Percentiles rank a stretch among this genome's conserved stretches.
Conservation (phyloP, 805 yeast species). For the Wickerhamiella azymoides region DNA sequence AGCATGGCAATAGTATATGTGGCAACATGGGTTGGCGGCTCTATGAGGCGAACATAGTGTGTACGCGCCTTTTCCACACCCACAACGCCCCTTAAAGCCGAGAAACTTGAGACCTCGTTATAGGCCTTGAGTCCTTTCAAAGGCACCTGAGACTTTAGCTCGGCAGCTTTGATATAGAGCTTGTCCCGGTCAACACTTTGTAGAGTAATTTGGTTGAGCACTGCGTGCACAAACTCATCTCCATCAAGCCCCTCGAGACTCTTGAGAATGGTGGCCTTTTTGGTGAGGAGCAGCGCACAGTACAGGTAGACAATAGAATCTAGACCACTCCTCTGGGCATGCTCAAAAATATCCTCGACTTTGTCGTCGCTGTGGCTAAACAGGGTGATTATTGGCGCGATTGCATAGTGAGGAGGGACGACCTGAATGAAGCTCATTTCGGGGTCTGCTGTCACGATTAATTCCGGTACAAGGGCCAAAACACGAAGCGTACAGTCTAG, state of each 20-base stretch:
- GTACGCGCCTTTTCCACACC: not conserved
- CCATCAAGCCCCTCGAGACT: conserved; percentile 23
- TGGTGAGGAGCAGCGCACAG: conserved; percentile 29
- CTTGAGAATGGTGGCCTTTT: conserved; percentile 24
- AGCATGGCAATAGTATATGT: not conserved
- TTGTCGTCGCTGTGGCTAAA: conserved; percentile 56
- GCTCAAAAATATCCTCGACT: conserved; percentile 43
- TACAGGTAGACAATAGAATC: conserved; percentile 46
- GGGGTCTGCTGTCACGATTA: conserved; percentile 39
- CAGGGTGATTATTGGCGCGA: conserved; percentile 65
- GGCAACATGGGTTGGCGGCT: not conserved
- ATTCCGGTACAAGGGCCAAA: conserved; percentile 48
- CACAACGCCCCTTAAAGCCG: conserved; percentile 21
- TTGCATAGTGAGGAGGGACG: conserved; percentile 49
- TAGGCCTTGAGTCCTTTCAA: conserved; percentile 14
- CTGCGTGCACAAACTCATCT: conserved; percentile 31
- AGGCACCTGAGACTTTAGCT: conserved; percentile 17
- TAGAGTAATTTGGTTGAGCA: conserved; percentile 23
- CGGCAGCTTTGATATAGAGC: conserved; percentile 14
- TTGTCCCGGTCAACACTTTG: conserved; percentile 13
- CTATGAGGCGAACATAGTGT: not conserved
- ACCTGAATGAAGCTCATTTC: conserved; percentile 26
- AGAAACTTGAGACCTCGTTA: conserved; percentile 21
- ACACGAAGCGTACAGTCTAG: conserved; percentile 55
- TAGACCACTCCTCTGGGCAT: conserved; percentile 44